Base-by-base conservation (phyloP, 106 monocot genomes). In the Dendrobium officinale region DNA sequence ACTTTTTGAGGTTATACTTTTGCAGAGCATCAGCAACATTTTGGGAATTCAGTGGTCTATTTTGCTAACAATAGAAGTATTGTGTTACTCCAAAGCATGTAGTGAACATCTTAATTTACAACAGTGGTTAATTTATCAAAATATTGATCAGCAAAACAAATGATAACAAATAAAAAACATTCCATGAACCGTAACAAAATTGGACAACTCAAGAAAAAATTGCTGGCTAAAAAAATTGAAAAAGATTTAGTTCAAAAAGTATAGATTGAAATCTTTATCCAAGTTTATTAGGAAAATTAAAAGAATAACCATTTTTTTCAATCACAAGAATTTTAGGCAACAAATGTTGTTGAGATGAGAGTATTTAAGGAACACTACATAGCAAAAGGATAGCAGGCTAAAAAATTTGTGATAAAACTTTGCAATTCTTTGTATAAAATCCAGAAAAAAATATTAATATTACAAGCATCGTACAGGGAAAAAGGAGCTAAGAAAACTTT, bases 1-100 rank as follows among this genome's bases (percentile, higher is more conserved):
- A 85, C 82, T 97, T 97, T 51, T 97, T 97, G 5, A 97, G 90
- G 81, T 92, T 96, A 78, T 80, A 93, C 80, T 96, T 96, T 88
- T 94, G 96, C 84, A 96, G 78, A 17, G 97, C 94, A 85, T 97
- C 97, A 73, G 97, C 97, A 58, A 81, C 92, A 88, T 97, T 97
- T 81, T 97, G 97, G 42, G 91, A 85, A 83, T 97, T 97, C 67
- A 97, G 58, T n/a, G 97, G 94, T 79, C 85, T 89, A 76, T 98
- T 98, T 98, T 94, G 94, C 97, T 98, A 92, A 26, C 43, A 78
- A 51, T 64, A 40, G 17, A 42, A 61, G 40, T 20, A 74, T 74
- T 44, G 1, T 44, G 19, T 74, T 74, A 74, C 18, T 43, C 41
- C 41, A 74, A 74, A 70, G 70, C 27, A 70, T 13, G 33, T 8